Evolutionary conservation across 2,329 filamentous ascomycete species (phyloP).

Genomic region (Talaromyces sp.): DNA sequence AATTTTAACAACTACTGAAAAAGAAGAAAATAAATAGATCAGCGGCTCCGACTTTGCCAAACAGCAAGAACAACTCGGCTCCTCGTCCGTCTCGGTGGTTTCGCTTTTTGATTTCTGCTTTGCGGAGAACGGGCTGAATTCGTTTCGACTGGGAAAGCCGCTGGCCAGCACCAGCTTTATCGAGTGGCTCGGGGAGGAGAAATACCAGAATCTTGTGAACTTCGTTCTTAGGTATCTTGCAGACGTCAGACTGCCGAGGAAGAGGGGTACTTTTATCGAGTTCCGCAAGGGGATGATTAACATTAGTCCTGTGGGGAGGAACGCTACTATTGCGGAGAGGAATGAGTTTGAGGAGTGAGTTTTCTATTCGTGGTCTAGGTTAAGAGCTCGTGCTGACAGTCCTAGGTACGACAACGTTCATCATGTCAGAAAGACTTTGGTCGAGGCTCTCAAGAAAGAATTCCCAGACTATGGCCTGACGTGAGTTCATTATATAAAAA

Average conservation of each 20-base stretch:
- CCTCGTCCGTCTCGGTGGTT: slow-evolving; percentile 62
- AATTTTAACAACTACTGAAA: slow-evolving; percentile 8
- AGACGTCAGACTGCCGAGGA: slow-evolving; percentile 56
- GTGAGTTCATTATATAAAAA: slow-evolving; percentile 45
- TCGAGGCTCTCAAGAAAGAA: slow-evolving; percentile 68
- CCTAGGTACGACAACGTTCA: slow-evolving; percentile 66
- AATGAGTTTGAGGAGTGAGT: slow-evolving; percentile 65
- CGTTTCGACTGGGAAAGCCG: slow-evolving; percentile 72
- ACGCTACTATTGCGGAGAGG: slow-evolving; percentile 74
- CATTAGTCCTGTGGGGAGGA: slow-evolving; percentile 63
- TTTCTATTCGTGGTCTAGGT: no score
- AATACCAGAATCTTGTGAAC: slow-evolving; percentile 58
- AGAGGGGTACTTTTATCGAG: slow-evolving; percentile 63
- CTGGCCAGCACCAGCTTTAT: slow-evolving; percentile 84
- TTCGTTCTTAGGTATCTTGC: slow-evolving; percentile 58
- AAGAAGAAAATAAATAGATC: slow-evolving; percentile 38
- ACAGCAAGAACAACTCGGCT: slow-evolving; percentile 92
- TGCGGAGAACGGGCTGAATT: slow-evolving; percentile 91
- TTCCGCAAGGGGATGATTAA: slow-evolving; percentile 64
- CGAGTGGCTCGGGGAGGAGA: slow-evolving; percentile 78
- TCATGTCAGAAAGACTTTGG: slow-evolving; percentile 70
- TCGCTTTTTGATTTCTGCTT: slow-evolving; percentile 97
- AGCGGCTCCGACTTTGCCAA: slow-evolving; percentile 88
- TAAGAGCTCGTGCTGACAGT: slow-evolving; percentile 10
- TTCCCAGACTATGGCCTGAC: slow-evolving; percentile 82